phyloP scores from a whole-genome alignment of 1,139 yeast genomes.

The Geotrichum aggregatum region DNA sequence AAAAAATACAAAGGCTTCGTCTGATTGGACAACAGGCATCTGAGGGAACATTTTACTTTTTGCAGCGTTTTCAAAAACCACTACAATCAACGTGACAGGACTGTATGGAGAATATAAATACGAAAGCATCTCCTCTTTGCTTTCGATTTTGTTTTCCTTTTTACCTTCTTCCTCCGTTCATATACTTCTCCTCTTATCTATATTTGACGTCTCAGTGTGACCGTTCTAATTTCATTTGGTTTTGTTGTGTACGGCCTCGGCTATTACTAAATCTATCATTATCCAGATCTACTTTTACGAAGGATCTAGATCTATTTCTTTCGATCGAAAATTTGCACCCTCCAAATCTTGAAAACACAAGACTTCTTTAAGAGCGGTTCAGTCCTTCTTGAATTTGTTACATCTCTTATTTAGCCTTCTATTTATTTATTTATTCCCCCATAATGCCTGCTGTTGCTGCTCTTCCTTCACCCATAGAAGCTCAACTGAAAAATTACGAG shows the following conservation, averaged over 20 bases:
- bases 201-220: too few species aligned
- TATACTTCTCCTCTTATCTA: background rate
- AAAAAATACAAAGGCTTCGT: background rate
- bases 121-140: background rate
- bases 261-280: too few species aligned
- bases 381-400: too few species aligned
- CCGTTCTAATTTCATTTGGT: too few species aligned
- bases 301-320: too few species aligned
- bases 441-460: constrained; percentile 3
- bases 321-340: too few species aligned
- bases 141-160: background rate
- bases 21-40: background rate
- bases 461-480: background rate
- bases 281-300: too few species aligned
- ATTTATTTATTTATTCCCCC: background rate
- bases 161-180: background rate
- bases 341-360: too few species aligned
- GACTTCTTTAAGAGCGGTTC: too few species aligned
- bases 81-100: background rate
- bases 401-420: background rate
- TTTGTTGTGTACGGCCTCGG: too few species aligned
- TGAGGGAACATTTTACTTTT: too few species aligned
- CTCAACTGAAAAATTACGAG: constrained; percentile 1
- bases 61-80: background rate
- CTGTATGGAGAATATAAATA: background rate